These are phyloP conservation scores for Fusarium guadeloupense DNA, from an alignment of 2,329 filamentous ascomycete genomes.

Conservation along the genomic window DNA sequence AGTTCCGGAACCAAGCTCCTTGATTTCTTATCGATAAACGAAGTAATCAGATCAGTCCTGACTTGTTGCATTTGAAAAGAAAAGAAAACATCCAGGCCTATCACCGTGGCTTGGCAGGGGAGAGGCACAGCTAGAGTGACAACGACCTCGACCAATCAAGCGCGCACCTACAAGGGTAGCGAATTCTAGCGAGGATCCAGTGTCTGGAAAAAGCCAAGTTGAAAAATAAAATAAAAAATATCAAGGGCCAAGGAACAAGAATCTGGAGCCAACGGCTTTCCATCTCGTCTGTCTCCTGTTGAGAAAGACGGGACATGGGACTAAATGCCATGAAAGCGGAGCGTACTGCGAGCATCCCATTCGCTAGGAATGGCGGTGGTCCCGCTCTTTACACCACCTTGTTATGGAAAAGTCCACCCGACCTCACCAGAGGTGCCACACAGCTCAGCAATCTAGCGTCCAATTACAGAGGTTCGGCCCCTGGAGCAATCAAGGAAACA, in stretches of 20 bases:
- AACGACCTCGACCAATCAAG: slow-evolving; percentile 35
- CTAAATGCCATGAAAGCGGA: slow-evolving; percentile 20
- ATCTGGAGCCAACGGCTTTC: slow-evolving; percentile 26
- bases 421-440: too few relatives aligned
- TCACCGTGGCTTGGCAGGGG: slow-evolving; percentile 37
- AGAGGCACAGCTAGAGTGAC: slow-evolving; percentile 8
- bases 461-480: slow-evolving; percentile 39
- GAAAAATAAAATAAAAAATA: background rate
- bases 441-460: slow-evolving; percentile 28
- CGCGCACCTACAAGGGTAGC: slow-evolving; percentile 28
- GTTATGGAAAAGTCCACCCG: slow-evolving; percentile 15
- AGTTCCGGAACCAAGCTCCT: background rate
- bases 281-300: slow-evolving; percentile 13
- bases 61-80: slow-evolving; percentile 6
- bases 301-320: background rate
- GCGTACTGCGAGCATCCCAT: background rate
- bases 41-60: slow-evolving; percentile 4
- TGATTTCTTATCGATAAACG: slow-evolving; percentile 28
- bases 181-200: slow-evolving; percentile 29
- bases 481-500: slow-evolving; percentile 34
- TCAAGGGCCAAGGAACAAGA: background rate
- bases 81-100: slow-evolving; percentile 18
- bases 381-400: slow-evolving; percentile 19
- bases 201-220: slow-evolving; percentile 24
- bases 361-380: slow-evolving; percentile 26